phyloP scores from a whole-genome alignment of 306 rosid species.

The Rubus parviflorus region DNA sequence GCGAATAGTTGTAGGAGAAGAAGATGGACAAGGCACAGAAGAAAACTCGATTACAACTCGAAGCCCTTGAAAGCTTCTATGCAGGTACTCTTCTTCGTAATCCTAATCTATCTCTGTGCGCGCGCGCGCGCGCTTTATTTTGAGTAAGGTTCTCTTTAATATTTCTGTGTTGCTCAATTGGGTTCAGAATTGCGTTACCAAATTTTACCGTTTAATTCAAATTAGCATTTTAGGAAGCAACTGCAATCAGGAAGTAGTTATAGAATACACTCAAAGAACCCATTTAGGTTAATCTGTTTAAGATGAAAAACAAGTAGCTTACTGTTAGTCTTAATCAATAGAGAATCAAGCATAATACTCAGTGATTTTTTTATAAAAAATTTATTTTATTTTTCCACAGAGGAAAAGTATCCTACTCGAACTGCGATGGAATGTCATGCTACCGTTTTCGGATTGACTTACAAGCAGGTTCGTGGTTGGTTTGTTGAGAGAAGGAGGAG shows the following conservation, averaged over 20 bases:
- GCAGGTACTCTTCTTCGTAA: constrained; percentile 26
- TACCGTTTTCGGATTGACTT: constrained; percentile 46
- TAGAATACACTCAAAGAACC: not conserved
- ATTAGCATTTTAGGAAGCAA: not conserved
- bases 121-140: not conserved
- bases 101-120: not conserved
- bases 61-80: constrained; percentile 45
- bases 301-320: not conserved
- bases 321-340: not conserved
- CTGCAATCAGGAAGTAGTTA: not conserved
- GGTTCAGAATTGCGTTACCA: not conserved
- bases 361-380: not conserved
- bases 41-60: constrained; percentile 35
- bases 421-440: constrained; percentile 48
- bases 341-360: not conserved
- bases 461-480: constrained; percentile 62
- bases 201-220: not conserved
- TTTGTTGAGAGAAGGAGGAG: constrained; percentile 62
- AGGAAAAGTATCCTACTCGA: constrained; percentile 52
- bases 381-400: constrained; percentile 40
- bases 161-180: constrained; percentile 2
- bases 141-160: not conserved
- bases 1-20: not conserved
- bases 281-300: not conserved
- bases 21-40: constrained; percentile 34